These are phyloP conservation scores for Neocatenulostroma microsporum DNA, from an alignment of 2,329 filamentous ascomycete species.

Conservation along the genomic window DNA sequence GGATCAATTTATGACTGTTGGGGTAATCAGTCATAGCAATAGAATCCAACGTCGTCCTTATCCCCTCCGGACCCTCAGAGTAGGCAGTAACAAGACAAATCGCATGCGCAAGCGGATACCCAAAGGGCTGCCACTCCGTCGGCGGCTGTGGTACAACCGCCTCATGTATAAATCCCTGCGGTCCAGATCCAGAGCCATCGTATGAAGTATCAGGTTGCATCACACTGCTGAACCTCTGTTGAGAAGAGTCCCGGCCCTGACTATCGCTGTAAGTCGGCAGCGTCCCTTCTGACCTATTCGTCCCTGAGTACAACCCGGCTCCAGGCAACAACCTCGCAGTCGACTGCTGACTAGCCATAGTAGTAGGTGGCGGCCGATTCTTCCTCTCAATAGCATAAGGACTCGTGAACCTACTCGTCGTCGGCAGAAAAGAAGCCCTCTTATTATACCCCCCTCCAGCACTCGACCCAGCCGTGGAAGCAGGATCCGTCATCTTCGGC, in stretches of 20 bases:
- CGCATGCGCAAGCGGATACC: conserved; percentile 84
- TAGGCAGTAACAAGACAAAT: conserved; percentile 96
- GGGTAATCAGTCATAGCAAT: conserved; percentile 97
- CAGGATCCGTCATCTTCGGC: conserved; percentile 68
- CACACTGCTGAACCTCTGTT: conserved; percentile 47
- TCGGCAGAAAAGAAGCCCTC: conserved; percentile 81
- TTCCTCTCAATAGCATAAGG: conserved; percentile 70
- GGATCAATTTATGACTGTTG: conserved; percentile 95
- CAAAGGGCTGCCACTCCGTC: conserved; percentile 94
- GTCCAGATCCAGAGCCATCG: too few species aligned
- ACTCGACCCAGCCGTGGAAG: conserved; percentile 47
- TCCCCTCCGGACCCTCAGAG: conserved; percentile 86
- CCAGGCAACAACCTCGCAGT: conserved; percentile 61
- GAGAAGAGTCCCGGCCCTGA: conserved; percentile 32
- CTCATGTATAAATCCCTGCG: conserved; percentile 93
- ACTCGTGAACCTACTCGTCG: conserved; percentile 88
- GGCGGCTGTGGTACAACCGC: conserved; percentile 92
- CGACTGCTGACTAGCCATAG: conserved; percentile 86
- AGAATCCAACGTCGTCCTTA: conserved; percentile 90
- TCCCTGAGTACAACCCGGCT: conserved; percentile 52
- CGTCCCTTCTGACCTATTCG: conserved; percentile 51
- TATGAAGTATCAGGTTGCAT: conserved; percentile 56
- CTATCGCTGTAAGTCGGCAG: conserved; percentile 30
- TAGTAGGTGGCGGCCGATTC: conserved; percentile 61
- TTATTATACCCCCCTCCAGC: conserved; percentile 74